Evolutionary conservation across 331 rosid species (phyloP).

Genomic region (Cydonia oblonga): DNA sequence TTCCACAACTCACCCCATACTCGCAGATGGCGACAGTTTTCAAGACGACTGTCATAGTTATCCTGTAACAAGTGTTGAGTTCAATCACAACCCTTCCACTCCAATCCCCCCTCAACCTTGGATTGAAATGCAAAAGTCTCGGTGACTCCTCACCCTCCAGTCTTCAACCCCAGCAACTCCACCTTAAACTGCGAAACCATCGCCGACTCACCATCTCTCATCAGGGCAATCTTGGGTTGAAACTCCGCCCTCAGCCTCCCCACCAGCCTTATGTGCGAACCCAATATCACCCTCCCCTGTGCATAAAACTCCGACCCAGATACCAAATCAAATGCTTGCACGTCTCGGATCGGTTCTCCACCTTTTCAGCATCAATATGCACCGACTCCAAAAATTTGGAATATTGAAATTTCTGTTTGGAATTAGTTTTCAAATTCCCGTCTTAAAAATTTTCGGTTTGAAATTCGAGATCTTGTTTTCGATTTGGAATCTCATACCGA

Average conservation of each 20-base stretch:
- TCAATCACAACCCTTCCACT: slow-evolving; percentile 78
- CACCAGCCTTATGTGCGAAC: slow-evolving; percentile 65
- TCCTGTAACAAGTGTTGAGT: slow-evolving; percentile 84
- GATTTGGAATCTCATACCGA: too few species aligned
- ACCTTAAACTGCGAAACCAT: slow-evolving; percentile 51
- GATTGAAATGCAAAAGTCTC: slow-evolving; percentile 70
- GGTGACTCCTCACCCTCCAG: slow-evolving; percentile 87
- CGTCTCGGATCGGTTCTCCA: slow-evolving; percentile 24
- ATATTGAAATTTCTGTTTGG: too few species aligned
- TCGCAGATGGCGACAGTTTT: slow-evolving; percentile 92
- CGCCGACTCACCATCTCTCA: slow-evolving; percentile 31
- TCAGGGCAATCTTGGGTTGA: slow-evolving; percentile 38
- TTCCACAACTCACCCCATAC: slow-evolving; percentile 61
- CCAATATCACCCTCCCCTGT: slow-evolving; percentile 44
- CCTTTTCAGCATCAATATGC: not conserved
- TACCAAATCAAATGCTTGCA: slow-evolving; percentile 48
- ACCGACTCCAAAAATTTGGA: not conserved
- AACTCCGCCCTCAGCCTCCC: slow-evolving; percentile 46
- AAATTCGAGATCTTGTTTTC: too few species aligned
- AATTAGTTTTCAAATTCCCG: too few species aligned
- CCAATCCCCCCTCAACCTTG: slow-evolving; percentile 88
- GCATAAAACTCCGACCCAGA: slow-evolving; percentile 39
- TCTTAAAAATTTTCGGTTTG: too few species aligned
- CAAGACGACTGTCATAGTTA: slow-evolving; percentile 82
- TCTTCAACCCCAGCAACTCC: slow-evolving; percentile 78